A percentile compares a stretch with the other conserved stretches of the same genome.
Conservation (phyloP, 805 yeast genomes). For the Lipomyces mesembrius region DNA sequence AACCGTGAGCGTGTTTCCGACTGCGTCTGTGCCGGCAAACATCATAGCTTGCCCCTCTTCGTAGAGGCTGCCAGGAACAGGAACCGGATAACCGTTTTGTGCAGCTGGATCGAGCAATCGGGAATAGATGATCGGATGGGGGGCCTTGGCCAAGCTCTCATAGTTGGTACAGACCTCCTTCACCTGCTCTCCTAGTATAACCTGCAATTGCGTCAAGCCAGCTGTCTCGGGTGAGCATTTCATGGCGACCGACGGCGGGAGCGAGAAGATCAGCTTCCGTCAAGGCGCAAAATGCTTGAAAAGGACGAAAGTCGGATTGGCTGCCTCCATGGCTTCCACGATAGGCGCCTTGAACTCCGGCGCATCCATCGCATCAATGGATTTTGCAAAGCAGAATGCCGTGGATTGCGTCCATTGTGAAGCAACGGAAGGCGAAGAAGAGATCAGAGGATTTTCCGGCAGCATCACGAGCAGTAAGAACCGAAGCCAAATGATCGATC, state of each 20-base stretch:
- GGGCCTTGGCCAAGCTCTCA: neutral
- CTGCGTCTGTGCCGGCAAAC: neutral
- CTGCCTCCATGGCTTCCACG: neutral
- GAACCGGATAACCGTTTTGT: neutral
- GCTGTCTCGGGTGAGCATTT: neutral
- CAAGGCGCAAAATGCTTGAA: neutral
- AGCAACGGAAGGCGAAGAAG: neutral
- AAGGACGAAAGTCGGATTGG: slow-evolving; percentile 1
- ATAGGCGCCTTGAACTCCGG: slow-evolving; percentile 1
- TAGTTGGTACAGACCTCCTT: neutral
- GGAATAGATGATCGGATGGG: slow-evolving; percentile 1
- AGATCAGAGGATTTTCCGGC: neutral
- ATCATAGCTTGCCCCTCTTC: neutral
- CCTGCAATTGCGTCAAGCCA: neutral
- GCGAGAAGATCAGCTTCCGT: neutral
- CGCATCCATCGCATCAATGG: slow-evolving; percentile 1
- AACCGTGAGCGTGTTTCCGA: slow-evolving; percentile 3
- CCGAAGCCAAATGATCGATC: neutral
- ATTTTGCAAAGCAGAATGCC: neutral
- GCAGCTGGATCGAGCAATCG: neutral
- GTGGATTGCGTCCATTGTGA: neutral
- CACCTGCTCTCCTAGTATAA: slow-evolving; percentile 1
- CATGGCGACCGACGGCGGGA: neutral
- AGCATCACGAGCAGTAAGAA: neutral
- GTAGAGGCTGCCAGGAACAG: neutral